phyloP scores from a whole-genome alignment of 2,329 filamentous ascomycete genomes.

The Lasiodiplodia hormozganensis region DNA sequence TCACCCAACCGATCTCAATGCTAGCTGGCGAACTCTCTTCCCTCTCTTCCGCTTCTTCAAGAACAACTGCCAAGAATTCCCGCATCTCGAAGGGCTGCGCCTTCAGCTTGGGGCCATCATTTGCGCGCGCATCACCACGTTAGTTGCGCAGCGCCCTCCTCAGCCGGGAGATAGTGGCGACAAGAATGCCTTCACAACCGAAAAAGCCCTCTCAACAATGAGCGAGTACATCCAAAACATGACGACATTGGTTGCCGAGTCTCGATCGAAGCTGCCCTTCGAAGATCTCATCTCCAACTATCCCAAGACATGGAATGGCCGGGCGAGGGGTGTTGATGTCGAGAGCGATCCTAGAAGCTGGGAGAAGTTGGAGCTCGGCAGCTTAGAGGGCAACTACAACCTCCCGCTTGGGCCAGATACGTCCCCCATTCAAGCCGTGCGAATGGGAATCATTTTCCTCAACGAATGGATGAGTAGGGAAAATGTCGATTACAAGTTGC shows the following conservation, averaged over 20 bases:
- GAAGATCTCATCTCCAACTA: constrained; percentile 47
- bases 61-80: constrained; percentile 38
- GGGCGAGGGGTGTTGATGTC: constrained; percentile 21
- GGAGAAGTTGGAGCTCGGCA: constrained; percentile 44
- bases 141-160: constrained; percentile 40
- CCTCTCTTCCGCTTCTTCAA: constrained; percentile 44
- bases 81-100: constrained; percentile 50
- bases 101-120: constrained; percentile 50
- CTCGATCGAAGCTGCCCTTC: constrained; percentile 36
- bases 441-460: constrained; percentile 52
- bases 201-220: constrained; percentile 20
- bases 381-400: constrained; percentile 47
- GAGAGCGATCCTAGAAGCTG: constrained; percentile 34
- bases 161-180: constrained; percentile 9
- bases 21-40: constrained; percentile 47
- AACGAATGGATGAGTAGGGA: constrained; percentile 48
- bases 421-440: constrained; percentile 52
- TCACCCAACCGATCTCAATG: constrained; percentile 42
- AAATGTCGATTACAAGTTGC: constrained; percentile 28
- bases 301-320: constrained; percentile 46
- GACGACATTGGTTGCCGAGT: constrained; percentile 17
- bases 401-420: constrained; percentile 51
- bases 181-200: neutral
- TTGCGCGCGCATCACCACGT: constrained; percentile 45
- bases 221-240: constrained; percentile 19